Base-by-base conservation (phyloP, 176 grass and related monocot genomes). In the Zea luxurians region DNA sequence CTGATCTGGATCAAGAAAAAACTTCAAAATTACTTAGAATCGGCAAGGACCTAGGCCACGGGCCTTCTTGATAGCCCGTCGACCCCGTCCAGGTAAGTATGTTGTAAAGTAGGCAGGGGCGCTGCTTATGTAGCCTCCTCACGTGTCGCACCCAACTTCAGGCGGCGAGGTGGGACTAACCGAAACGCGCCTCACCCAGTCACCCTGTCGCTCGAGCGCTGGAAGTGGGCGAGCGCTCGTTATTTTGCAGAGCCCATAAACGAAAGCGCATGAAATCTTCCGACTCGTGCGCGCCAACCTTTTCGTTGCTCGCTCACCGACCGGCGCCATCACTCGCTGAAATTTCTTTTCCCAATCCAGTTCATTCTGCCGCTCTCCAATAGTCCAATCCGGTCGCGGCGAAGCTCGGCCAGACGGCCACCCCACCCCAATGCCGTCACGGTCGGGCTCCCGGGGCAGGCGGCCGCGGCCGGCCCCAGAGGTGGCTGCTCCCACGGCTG, bases 21-120 rank as follows among this genome's bases (percentile, higher is more conserved):
- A n/a, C n/a, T n/a, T n/a, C n/a, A n/a, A n/a, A n/a, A n/a, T n/a
- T n/a, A n/a, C n/a, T n/a, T n/a, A n/a, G n/a, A n/a, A n/a, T n/a
- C n/a, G n/a, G n/a, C n/a, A n/a, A n/a, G n/a, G n/a, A n/a, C n/a
- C 70, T 88, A 88, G 81, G 76, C 84, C 81, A 84, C 77, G 18
- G 36, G 8, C 10, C 66, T 54, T 43, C 6, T 0, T 87, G 71
- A 73, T 58, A 49, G 50, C 6, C 66, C 48, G 66, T 87, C 2
- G 77, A 84, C 76, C 64, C 66, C 77, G 76, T 73, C 84, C 77
- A 80, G 81, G 72, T 78, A 87, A 83, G 83, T 90, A 79, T 58
- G 45, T 62, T 50, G 4, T 7, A 38, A 66, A 0, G 86, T 0
- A 0, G 37, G 53, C 75, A 38, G 36, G 8, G 80, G 44, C 8